These are phyloP conservation scores for Trichoderma orchidacearum DNA, from an alignment of 495 filamentous ascomycete species.

Conservation along the genomic window DNA sequence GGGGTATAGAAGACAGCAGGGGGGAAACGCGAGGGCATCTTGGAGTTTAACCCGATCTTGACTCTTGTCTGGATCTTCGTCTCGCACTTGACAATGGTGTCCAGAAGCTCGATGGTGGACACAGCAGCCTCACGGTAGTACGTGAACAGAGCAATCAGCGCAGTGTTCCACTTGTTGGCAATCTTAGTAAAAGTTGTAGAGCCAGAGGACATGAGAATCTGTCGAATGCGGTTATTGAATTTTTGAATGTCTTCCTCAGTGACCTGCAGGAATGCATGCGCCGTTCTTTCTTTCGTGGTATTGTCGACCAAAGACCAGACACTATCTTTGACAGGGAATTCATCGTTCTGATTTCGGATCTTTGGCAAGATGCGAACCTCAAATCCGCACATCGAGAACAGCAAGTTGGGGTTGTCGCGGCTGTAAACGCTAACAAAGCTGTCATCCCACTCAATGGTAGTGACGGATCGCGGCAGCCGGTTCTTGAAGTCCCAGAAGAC, in stretches of 20 bases:
- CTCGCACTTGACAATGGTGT: conserved; percentile 99
- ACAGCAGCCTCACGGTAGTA: conserved; percentile 98
- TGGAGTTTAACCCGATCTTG: conserved; percentile 98
- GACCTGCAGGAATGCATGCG: conserved; percentile 95
- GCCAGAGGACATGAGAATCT: conserved; percentile 98
- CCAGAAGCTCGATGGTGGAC: conserved; percentile 88
- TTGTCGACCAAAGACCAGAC: conserved; percentile 97
- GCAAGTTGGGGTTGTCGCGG: conserved; percentile 90
- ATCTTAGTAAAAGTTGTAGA: conserved; percentile 99
- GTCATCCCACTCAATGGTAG: conserved; percentile 98
- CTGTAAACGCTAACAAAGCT: conserved; percentile 99
- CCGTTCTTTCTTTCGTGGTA: conserved; percentile 89
- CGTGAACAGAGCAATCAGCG: conserved; percentile 95
- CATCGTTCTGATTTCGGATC: conserved; percentile 85
- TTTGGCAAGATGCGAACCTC: conserved; percentile 97
- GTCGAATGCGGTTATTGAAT: conserved; percentile 97
- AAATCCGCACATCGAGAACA: conserved; percentile 98
- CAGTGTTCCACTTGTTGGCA: conserved; percentile 99
- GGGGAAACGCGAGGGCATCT: conserved; percentile 99
- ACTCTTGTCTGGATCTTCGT: conserved; percentile 99
- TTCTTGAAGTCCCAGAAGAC: conserved; percentile 99
- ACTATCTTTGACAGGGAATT: conserved; percentile 94
- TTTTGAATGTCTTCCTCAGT: conserved; percentile 98
- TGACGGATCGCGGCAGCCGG: conserved; percentile 81
- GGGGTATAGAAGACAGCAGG: conserved; percentile 99